Base-by-base conservation (phyloP, 495 filamentous ascomycete species). In the Penicillium coprophilum region DNA sequence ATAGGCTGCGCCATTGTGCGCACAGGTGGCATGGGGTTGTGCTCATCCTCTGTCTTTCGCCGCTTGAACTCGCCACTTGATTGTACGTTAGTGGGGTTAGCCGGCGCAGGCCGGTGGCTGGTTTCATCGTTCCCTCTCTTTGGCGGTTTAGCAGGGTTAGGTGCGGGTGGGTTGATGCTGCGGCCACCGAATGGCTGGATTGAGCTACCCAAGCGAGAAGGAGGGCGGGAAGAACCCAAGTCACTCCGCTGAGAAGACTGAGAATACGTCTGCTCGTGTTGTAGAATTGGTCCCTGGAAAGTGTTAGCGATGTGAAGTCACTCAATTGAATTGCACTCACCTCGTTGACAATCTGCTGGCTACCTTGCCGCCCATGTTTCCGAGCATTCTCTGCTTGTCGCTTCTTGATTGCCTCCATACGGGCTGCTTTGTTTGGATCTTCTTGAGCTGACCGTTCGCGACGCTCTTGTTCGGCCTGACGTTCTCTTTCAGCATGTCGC, bases 1-100 rank as follows among this genome's bases (percentile, higher is more conserved):
- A 94, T 89, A 12, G 92, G 91, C 44, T 91, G 89, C 20, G 85
- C 87, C 75, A 89, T 93, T 46, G 89, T 75, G 54, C 81, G 76
- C 40, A 81, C 66, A 4, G 69, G 65, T 49, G 70, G 59, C 57
- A 66, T 64, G 34, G 70, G 70, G 53, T 71, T 71, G 43, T 82
- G 76, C 53, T 86, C 83, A 59, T 84, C 83, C 46, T 84, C 79
- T 1, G 84, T 86, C 56, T 79, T 80, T 34, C 81, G 71, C 54
- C 84, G 78, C 61, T 86, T 86, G 21, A 74, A 64, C 9, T 83
- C 82, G 19, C 74, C 72, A 36, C 78, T 68, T 55, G 74, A 76
- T 56, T 77, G 78, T 28, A 68, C 70, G 27, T 72, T 70, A 56
- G 73, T 71, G 41, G 73, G 66, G 56, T 77, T 79, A 19, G 68